Evolutionary conservation across 306 rosid species (phyloP), one percentile per base, ranked within the genome.

Genomic region (Begonia fuchsioides): DNA sequence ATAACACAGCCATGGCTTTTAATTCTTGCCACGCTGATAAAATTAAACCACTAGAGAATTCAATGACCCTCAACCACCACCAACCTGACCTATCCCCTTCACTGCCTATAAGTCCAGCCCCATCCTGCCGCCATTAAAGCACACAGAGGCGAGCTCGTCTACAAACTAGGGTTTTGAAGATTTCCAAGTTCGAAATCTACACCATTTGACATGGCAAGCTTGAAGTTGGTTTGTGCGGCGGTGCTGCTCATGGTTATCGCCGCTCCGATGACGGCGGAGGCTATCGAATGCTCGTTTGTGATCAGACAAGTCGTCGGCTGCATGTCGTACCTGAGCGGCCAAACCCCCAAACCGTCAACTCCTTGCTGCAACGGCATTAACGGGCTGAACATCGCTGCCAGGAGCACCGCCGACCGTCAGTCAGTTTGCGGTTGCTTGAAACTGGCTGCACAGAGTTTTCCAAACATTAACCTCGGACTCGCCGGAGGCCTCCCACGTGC

Each of bases 391-490:
- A 7, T 12, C 14, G 1, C 11, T 55, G 95, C 95, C 52, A 52
- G 38, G 59, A 80, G 61, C 63, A 53, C 73, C 1, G 40, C 44
- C 0, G 95, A 84, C 14, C 92, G 93, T 19, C 78, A 46, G 16
- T 3, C 47, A 13, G 74, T 69, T 13, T 80, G 93, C 64, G 52
- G 0, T 26, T 80, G 95, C 68, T 68, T 80, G 48, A 70, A 77
- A 63, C 26, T 32, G 14, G 72, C 71, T n/a, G 43, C 74, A n/a
- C 17, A 0, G 14, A 59, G 69, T 0, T 11, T 74, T 50, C 26
- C 26, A 2, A 55, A 15, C 2, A 13, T 13, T 55, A 57, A 68
- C 13, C 55, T 51, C 8, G 47, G 60, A 26, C 54, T 52, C 15
- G 83, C 79, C 32, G 69, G 78, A 40, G 56, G 55, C 10, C 68